These are phyloP conservation scores for Metschnikowia colocasiae DNA, from an alignment of 805 yeast species.

Conservation along the genomic window DNA sequence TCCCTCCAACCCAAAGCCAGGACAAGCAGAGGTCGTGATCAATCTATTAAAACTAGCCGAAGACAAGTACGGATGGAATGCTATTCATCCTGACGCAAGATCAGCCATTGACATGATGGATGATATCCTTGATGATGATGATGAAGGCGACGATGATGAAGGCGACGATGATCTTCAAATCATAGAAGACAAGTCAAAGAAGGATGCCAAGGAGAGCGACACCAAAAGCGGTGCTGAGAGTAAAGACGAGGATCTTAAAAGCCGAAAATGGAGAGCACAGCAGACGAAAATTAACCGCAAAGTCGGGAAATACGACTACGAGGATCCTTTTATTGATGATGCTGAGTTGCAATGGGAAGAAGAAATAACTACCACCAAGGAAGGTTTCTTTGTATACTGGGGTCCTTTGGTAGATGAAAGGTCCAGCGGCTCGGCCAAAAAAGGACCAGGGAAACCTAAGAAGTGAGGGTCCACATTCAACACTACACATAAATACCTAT, in stretches of 20 bases:
- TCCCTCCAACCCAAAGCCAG: slow-evolving; percentile 48
- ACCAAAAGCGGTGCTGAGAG: slow-evolving; percentile 41
- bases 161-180: slow-evolving; percentile 41
- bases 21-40: slow-evolving; percentile 60
- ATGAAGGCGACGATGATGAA: slow-evolving; percentile 43
- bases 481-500: not conserved
- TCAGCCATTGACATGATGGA: slow-evolving; percentile 52
- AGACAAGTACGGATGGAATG: slow-evolving; percentile 78
- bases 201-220: slow-evolving; percentile 20
- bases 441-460: slow-evolving; percentile 26
- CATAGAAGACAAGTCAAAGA: slow-evolving; percentile 13
- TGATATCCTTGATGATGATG: slow-evolving; percentile 48
- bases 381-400: slow-evolving; percentile 92
- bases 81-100: slow-evolving; percentile 62
- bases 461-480: slow-evolving; percentile 10
- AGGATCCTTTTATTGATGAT: slow-evolving; percentile 97
- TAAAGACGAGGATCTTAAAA: slow-evolving; percentile 40
- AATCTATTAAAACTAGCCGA: slow-evolving; percentile 74
- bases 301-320: slow-evolving; percentile 86
- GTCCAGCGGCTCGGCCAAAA: slow-evolving; percentile 21
- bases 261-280: slow-evolving; percentile 43
- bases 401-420: slow-evolving; percentile 76
- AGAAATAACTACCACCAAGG: slow-evolving; percentile 85
- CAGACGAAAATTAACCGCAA: slow-evolving; percentile 56
- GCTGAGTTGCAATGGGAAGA: slow-evolving; percentile 90